Base-by-base conservation (phyloP, 495 filamentous ascomycete species). In the Penicillium ochrochloron region DNA sequence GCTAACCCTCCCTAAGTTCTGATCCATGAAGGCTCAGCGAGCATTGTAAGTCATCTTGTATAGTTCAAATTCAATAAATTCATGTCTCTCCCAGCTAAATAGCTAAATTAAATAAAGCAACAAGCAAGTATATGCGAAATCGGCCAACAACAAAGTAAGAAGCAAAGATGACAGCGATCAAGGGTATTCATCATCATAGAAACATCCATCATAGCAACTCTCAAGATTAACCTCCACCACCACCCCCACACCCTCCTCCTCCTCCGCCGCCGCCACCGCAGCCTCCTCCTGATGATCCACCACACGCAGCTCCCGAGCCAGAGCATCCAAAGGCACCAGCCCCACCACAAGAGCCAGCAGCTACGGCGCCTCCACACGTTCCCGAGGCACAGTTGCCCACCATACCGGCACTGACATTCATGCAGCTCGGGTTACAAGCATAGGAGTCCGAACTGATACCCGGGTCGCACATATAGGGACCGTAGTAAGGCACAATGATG, bases 281-380 rank as follows among this genome's bases (percentile, higher is more conserved):
- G 37, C 59, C 50, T 50, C 55, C 52, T 52, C 53, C 52, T 14
- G 31, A 46, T 19, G 31, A 44, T 15, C 46, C 62, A 44, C 79
- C 77, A 68, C 83, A 80, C 35, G 78, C 76, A 54, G 80, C 69
- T 4, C 59, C 58, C 3, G 80, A 74, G 11, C 70, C 71, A 57
- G 78, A 72, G 41, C 78, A 76, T 14, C 75, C 78, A 58, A 33
- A 12, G 72, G 70, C 7, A 75, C 77, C 78, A 2, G 69, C 71
- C 23, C 83, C 83, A 62, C 79, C 82, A 66, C 83, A 83, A 11
- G 75, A 73, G 1, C 85, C 84, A 41, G 82, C 82, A 15, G 85
- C 84, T n/a, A 81, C 84, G 1, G 73, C 82, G 15, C 78, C 86
- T 0, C 79, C 84, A 73, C 85, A 84, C 35, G 78, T 77, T 12